These are phyloP conservation scores for Dactylis glomerata DNA, from an alignment of 176 grass and related monocot genomes.

Conservation along the genomic window DNA sequence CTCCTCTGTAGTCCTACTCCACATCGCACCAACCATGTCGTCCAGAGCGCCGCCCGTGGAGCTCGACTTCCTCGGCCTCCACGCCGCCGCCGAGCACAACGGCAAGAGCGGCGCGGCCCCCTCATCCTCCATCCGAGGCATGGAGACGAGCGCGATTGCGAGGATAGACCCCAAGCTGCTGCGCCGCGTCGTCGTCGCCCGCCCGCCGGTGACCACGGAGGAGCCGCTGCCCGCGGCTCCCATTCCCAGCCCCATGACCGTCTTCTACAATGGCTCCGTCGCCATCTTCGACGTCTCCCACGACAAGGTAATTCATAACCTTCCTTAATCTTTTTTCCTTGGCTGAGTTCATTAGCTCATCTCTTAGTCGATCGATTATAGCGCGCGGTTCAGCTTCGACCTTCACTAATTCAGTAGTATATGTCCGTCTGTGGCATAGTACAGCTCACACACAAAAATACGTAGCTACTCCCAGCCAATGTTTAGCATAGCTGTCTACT, in stretches of 20 bases:
- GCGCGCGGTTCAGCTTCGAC: not conserved
- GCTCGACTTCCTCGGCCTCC: conserved; percentile 53
- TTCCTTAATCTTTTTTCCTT: not conserved
- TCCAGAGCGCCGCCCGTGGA: conserved; percentile 27
- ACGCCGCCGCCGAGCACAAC: not conserved
- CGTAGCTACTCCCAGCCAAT: not conserved
- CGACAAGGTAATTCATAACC: conserved; percentile 36
- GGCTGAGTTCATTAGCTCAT: not conserved
- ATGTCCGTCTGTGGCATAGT: not conserved
- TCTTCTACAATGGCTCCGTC: conserved; percentile 82
- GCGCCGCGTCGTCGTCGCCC: conserved; percentile 38
- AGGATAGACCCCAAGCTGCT: conserved; percentile 55
- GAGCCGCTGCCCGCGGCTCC: not conserved
- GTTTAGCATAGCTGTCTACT: not conserved
- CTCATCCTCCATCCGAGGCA: conserved; percentile 45
- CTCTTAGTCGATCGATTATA: not conserved
- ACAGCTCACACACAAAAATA: not conserved
- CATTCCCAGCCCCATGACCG: conserved; percentile 54
- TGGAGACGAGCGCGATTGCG: conserved; percentile 61
- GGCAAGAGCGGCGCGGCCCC: not conserved
- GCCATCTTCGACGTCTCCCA: conserved; percentile 57
- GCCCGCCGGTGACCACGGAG: not conserved
- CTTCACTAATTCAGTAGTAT: not conserved
- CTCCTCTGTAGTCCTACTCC: not conserved
- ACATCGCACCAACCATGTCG: conserved; percentile 4